These are phyloP conservation scores for Geranium rotundifolium DNA, from an alignment of 345 rosid species.

Conservation along the genomic window DNA sequence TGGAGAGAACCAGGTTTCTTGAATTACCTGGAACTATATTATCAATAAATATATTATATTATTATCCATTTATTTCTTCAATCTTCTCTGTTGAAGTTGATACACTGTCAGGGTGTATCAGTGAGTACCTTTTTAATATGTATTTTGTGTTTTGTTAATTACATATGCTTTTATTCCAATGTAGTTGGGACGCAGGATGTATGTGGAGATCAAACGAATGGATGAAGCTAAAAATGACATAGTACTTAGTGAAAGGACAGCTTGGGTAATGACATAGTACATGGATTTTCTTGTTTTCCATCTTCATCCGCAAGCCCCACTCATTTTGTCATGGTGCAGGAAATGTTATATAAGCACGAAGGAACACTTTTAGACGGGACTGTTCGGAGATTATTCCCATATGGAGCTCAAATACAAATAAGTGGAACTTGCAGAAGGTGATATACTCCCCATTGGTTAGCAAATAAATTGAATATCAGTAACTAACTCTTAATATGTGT, in stretches of 20 bases:
- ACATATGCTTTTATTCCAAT: conserved; percentile 13
- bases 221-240: conserved; percentile 68
- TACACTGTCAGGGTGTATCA: too few species aligned
- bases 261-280: too few species aligned
- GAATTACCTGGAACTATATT: too few species aligned
- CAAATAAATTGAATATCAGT: not conserved
- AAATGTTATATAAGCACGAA: conserved; percentile 58
- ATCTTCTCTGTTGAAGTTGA: too few species aligned
- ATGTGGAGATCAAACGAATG: conserved; percentile 49
- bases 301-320: conserved; percentile 4
- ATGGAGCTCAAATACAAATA: conserved; percentile 83
- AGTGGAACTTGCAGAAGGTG: conserved; percentile 79
- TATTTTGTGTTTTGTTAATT: not conserved
- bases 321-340: conserved; percentile 36
- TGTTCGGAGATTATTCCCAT: conserved; percentile 60
- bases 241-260: conserved; percentile 65
- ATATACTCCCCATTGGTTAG: conserved; percentile 5
- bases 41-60: too few species aligned
- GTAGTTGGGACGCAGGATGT: conserved; percentile 54
- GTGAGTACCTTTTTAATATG: too few species aligned
- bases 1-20: too few species aligned
- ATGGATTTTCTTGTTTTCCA: not conserved
- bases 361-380: conserved; percentile 87
- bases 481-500: not conserved
- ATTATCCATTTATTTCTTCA: too few species aligned